Base-by-base conservation (phyloP, 2,329 filamentous ascomycete genomes). In the Lecanicillium sp. region DNA sequence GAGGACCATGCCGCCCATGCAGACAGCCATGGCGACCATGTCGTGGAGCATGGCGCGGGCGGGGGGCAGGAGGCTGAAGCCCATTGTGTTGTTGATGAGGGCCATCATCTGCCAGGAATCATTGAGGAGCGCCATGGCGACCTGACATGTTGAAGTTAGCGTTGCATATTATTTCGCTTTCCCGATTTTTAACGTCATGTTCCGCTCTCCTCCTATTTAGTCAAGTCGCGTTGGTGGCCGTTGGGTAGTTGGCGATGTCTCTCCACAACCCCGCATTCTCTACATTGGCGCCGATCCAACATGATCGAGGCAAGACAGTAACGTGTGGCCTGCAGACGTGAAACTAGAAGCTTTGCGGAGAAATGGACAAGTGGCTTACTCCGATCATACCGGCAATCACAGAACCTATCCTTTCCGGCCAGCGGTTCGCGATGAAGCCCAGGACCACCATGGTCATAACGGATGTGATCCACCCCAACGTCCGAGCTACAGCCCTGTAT, bases 51-150 rank as follows among this genome's bases (percentile, higher is more conserved):
- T 51, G 30, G 53, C 56, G n/a, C 62, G 56, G 3, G 59, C 57
- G 2, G 61, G 54, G 15, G 58, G 51, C 21, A 64, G 48, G 23
- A 58, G 53, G 14, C 54, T 50, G 12, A 65, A 59, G 7, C 57
- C 56, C 11, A 57, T 48, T 7, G 57, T 49, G 7, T 55, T 51
- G 21, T 65, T 60, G 5, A 57, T 54, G 12, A 61, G 52, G 3
- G 64, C 60, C 39, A 62, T 47, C 36, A 62, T 57, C 33, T 67
- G 62, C 64, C 65, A 67, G 55, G 62, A 67, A 39, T 68, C 66
- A 44, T 64, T 65, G 53, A 68, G 59, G 48, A 67, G 55, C 20
- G 66, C 60, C 14, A 65, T 55, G 41, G 56, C 54, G 21, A 56
- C 56, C 63, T 66, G 10, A n/a, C n/a, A n/a, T 24, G 2, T 3